These are phyloP conservation scores for Solanum chaucha DNA, from an alignment of 257 asterid species.

Conservation along the genomic window DNA sequence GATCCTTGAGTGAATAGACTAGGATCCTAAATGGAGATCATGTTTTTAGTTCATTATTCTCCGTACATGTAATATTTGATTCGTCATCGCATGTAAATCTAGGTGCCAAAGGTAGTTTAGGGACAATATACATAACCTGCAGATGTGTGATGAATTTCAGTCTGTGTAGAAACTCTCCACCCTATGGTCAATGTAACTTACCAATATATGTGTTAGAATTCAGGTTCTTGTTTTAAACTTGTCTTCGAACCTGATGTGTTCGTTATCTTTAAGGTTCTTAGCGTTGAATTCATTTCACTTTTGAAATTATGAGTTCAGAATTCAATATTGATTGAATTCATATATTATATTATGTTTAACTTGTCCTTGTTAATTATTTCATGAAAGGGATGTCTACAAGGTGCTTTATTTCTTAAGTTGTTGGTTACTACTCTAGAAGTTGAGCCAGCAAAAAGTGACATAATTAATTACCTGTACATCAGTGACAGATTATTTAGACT, in stretches of 20 bases:
- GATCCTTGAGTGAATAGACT: slow-evolving; percentile 24
- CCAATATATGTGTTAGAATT: neutral
- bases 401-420: neutral
- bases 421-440: neutral
- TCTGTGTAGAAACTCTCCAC: neutral
- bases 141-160: neutral
- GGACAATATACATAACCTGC: neutral
- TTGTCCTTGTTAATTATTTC: neutral
- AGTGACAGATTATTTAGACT: neutral
- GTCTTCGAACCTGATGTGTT: neutral
- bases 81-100: neutral
- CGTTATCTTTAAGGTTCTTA: neutral
- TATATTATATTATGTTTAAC: neutral
- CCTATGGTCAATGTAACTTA: neutral
- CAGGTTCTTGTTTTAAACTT: neutral
- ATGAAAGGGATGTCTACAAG: neutral
- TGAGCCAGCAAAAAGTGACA: neutral
- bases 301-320: neutral
- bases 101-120: neutral
- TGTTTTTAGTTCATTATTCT: neutral
- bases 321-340: neutral
- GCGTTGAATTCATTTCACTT: neutral
- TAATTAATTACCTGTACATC: neutral
- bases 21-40: neutral
- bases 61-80: neutral